Evolutionary conservation across 345 rosid genomes (phyloP).

Genomic region (Trapa bicornis): DNA sequence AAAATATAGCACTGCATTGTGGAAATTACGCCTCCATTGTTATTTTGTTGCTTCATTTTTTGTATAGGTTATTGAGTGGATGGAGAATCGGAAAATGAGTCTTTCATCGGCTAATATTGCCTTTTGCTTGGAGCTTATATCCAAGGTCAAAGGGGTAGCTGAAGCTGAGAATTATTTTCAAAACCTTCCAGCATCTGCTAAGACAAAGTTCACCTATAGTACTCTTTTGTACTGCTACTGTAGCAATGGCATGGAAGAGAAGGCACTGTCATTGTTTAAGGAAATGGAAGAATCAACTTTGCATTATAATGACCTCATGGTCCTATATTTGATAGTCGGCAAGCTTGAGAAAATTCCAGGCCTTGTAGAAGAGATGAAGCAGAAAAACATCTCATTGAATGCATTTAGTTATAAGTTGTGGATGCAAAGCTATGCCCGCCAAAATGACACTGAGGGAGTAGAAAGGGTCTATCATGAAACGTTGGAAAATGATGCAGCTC

Average conservation of each 20-base stretch:
- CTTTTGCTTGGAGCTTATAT: constrained; percentile 41
- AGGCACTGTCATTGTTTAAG: constrained; percentile 43
- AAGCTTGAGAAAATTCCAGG: constrained; percentile 42
- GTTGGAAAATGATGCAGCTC: constrained; percentile 16
- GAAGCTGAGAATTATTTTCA: constrained; percentile 51
- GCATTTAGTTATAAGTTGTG: constrained; percentile 24
- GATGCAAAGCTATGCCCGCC: constrained; percentile 46
- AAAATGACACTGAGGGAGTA: constrained; percentile 42
- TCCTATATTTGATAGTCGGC: constrained; percentile 35
- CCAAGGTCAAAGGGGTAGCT: constrained; percentile 42
- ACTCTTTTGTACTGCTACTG: constrained; percentile 60
- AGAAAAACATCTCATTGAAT: constrained; percentile 22
- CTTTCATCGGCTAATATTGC: constrained; percentile 32
- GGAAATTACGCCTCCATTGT: too few relatives aligned
- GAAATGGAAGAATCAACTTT: constrained; percentile 34
- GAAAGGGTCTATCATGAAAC: constrained; percentile 38
- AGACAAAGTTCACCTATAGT: constrained; percentile 31
- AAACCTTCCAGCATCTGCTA: constrained; percentile 22
- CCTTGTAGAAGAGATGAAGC: constrained; percentile 44
- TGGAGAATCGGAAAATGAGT: constrained; percentile 50
- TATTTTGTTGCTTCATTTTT: too few relatives aligned
- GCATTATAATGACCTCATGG: constrained; percentile 45
- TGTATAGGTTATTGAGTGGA: constrained; percentile 61
- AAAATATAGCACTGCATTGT: too few relatives aligned
- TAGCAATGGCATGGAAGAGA: constrained; percentile 28